phyloP scores from a whole-genome alignment of 2,329 filamentous ascomycete species.

The Akanthomyces uredinophilus region DNA sequence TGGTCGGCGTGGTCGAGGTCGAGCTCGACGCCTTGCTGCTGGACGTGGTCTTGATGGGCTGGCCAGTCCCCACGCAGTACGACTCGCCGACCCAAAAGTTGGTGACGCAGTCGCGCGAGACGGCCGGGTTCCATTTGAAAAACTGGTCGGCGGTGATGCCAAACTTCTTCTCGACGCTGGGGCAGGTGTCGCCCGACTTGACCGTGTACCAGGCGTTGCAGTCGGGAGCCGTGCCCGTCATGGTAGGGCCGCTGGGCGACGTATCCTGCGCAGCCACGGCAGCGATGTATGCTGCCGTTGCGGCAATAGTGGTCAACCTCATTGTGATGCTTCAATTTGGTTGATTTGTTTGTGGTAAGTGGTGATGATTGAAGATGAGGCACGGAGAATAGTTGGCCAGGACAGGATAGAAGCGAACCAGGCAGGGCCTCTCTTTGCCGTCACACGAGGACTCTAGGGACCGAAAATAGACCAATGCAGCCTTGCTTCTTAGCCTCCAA shows the following conservation, averaged over 20 bases:
- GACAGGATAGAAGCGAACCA: background rate
- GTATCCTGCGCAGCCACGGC: background rate
- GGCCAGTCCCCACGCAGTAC: constrained; percentile 24
- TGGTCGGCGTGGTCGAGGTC: background rate
- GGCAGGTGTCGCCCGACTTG: constrained; percentile 19
- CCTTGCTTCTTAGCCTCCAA: background rate
- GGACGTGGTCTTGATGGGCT: constrained; percentile 9
- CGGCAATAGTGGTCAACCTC: background rate
- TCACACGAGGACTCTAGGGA: background rate
- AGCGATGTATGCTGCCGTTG: background rate
- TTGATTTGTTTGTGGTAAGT: background rate
- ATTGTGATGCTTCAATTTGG: background rate
- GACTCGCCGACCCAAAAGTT: constrained; percentile 23
- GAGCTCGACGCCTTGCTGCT: background rate
- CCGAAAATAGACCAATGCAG: background rate
- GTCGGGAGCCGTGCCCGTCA: constrained; percentile 7
- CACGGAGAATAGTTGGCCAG: background rate
- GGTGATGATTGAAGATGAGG: background rate
- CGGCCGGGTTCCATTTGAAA: constrained; percentile 24
- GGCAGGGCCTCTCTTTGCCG: background rate
- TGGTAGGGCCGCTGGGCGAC: background rate
- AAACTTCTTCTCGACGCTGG: constrained; percentile 17
- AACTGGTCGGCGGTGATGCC: constrained; percentile 24
- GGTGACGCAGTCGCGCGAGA: constrained; percentile 23
- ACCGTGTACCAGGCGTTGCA: constrained; percentile 20